phyloP scores from a whole-genome alignment of 2,329 filamentous ascomycete genomes.

The Akanthomyces dipterigenus region DNA sequence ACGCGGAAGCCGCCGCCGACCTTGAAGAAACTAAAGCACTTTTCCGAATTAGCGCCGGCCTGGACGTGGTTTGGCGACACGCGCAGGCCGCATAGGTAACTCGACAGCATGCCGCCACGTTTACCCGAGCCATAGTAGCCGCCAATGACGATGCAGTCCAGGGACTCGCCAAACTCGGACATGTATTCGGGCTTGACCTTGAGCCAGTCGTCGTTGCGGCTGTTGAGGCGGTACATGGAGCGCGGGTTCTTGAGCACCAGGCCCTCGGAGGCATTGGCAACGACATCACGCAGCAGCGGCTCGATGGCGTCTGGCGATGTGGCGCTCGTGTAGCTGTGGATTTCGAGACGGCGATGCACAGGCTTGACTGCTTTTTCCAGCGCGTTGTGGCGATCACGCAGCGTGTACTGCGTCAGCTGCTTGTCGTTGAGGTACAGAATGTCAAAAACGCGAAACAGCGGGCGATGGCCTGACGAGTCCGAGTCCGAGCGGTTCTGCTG shows the following conservation, averaged over 20 bases:
- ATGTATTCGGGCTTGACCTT: constrained; percentile 99
- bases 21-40: constrained; percentile 92
- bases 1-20: constrained; percentile 90
- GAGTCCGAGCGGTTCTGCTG: constrained; percentile 58
- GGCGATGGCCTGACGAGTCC: constrained; percentile 44
- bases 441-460: constrained; percentile 82
- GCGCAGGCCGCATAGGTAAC: constrained; percentile 83
- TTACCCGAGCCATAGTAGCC: constrained; percentile 88
- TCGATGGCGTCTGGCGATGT: constrained; percentile 68
- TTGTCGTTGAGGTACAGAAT: constrained; percentile 82
- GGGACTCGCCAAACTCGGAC: constrained; percentile 87
- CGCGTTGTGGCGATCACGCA: constrained; percentile 72
- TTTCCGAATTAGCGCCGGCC: constrained; percentile 56
- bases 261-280: constrained; percentile 82
- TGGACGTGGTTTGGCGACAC: constrained; percentile 62
- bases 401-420: constrained; percentile 71
- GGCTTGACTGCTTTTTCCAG: constrained; percentile 64
- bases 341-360: constrained; percentile 71
- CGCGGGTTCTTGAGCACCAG: constrained; percentile 90
- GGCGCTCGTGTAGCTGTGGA: constrained; percentile 66
- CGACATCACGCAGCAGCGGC: constrained; percentile 68
- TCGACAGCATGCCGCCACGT: constrained; percentile 75
- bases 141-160: constrained; percentile 84
- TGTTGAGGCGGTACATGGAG: constrained; percentile 79
- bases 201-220: constrained; percentile 92